A percentile compares a stretch with the other conserved stretches of the same genome.
These are phyloP conservation scores for Trichocladium antarcticum DNA, from an alignment of 495 filamentous ascomycete genomes.

Conservation along the genomic window DNA sequence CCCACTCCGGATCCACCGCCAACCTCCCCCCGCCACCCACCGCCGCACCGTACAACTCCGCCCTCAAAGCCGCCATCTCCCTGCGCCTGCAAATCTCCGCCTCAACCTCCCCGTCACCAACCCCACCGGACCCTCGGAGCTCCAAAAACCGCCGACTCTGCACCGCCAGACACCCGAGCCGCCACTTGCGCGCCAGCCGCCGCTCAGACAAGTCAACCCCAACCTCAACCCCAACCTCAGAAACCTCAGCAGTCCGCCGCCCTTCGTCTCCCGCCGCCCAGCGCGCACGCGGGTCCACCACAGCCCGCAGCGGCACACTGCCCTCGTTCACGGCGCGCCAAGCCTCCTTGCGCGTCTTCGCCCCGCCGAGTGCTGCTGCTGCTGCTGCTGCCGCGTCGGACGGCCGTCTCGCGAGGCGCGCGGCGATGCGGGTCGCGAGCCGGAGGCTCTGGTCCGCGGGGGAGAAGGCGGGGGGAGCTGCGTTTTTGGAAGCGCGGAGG, in stretches of 20 bases:
- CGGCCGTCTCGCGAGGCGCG: constrained; percentile 15
- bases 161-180: constrained; percentile 21
- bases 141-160: constrained; percentile 23
- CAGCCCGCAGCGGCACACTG: constrained; percentile 25
- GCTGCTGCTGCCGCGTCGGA: background rate
- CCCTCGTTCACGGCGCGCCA: constrained; percentile 39
- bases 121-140: constrained; percentile 14
- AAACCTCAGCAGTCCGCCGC: no score
- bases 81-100: constrained; percentile 18
- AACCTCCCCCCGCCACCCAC: constrained; percentile 39
- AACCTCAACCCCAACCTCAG: background rate
- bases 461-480: constrained; percentile 25
- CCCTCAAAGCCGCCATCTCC: constrained; percentile 34
- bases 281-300: background rate
- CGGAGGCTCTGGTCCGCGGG: constrained; percentile 30
- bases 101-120: constrained; percentile 28
- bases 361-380: background rate
- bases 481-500: constrained; percentile 17
- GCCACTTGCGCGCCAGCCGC: constrained; percentile 19
- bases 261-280: no score
- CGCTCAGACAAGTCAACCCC: constrained; percentile 24
- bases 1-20: constrained; percentile 62
- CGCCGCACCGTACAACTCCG: constrained; percentile 33
- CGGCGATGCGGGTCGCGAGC: constrained; percentile 24
- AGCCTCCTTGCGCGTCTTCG: constrained; percentile 37